Conservation (phyloP, 495 filamentous ascomycete genomes). For the Glarea lozoyensis region DNA sequence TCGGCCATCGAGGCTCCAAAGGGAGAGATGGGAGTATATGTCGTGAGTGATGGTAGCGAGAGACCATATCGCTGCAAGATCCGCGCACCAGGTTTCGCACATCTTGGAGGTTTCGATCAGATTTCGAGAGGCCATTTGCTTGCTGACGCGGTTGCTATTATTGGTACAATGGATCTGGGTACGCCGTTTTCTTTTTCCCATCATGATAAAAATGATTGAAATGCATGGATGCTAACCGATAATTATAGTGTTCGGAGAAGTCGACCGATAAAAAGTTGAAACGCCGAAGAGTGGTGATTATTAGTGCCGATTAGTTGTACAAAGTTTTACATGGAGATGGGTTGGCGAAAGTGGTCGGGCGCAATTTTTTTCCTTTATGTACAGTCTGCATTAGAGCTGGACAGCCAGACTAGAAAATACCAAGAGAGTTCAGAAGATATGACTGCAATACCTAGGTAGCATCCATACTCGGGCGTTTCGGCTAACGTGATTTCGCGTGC, state of each 20-base stretch:
- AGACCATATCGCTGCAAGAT: slow-evolving; percentile 97
- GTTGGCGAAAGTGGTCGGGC: slow-evolving; percentile 4
- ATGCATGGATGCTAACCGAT: too few relatives aligned
- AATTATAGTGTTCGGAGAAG: slow-evolving; percentile 55
- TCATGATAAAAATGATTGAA: neutral
- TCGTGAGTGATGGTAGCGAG: slow-evolving; percentile 96
- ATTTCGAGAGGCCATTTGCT: slow-evolving; percentile 84
- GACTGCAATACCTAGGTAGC: neutral
- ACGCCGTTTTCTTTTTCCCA: slow-evolving; percentile 16
- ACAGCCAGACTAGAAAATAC: slow-evolving; percentile 17
- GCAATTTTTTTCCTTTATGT: slow-evolving; percentile 19
- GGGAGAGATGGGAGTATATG: slow-evolving; percentile 97
- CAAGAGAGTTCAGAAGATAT: neutral
- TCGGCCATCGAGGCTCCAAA: slow-evolving; percentile 96
- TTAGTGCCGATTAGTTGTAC: slow-evolving; percentile 19
- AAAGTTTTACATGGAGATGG: too few relatives aligned
- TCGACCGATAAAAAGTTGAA: slow-evolving; percentile 44
- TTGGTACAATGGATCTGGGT: slow-evolving; percentile 86
- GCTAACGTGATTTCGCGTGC: neutral
- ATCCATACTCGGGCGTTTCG: neutral
- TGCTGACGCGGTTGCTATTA: slow-evolving; percentile 94
- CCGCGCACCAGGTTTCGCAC: slow-evolving; percentile 91
- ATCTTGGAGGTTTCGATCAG: slow-evolving; percentile 91
- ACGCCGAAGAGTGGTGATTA: slow-evolving; percentile 1
- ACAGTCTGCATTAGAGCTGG: slow-evolving; percentile 12